Evolutionary conservation across 257 asterid genomes (phyloP).

Genomic region (Solanum paucissectum): DNA sequence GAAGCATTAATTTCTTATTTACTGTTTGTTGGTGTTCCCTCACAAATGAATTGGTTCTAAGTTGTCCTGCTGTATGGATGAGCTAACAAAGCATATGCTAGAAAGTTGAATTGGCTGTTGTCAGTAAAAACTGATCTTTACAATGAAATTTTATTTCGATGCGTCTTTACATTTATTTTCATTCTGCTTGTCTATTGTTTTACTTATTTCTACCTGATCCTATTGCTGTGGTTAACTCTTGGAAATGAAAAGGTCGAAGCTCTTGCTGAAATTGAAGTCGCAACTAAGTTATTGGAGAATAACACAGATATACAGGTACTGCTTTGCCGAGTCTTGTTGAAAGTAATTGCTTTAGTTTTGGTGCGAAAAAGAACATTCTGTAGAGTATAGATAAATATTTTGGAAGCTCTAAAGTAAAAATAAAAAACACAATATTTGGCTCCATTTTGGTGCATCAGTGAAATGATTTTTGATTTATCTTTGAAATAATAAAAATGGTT

Average conservation of each 20-base stretch:
- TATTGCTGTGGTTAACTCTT: not conserved
- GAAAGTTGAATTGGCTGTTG: not conserved
- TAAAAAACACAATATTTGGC: not conserved
- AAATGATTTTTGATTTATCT: not conserved
- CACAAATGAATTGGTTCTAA: not conserved
- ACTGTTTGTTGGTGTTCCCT: not conserved
- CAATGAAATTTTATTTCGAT: not conserved
- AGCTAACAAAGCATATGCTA: not conserved
- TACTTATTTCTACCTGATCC: not conserved
- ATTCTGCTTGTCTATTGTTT: not conserved
- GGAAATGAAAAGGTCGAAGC: conserved; percentile 71
- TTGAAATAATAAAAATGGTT: not conserved
- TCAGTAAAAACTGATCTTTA: not conserved
- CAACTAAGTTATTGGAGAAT: conserved; percentile 70
- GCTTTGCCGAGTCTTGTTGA: not conserved
- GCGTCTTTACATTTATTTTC: not conserved
- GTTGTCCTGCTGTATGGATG: not conserved
- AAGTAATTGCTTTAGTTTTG: not conserved
- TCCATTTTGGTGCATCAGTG: not conserved
- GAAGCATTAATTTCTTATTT: not conserved
- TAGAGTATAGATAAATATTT: not conserved
- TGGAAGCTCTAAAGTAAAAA: not conserved
- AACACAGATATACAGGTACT: conserved; percentile 50
- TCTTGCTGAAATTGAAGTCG: conserved; percentile 89
- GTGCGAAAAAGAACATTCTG: not conserved